phyloP scores from a whole-genome alignment of 2,329 filamentous ascomycete species.

The Diaporthe helianthi region DNA sequence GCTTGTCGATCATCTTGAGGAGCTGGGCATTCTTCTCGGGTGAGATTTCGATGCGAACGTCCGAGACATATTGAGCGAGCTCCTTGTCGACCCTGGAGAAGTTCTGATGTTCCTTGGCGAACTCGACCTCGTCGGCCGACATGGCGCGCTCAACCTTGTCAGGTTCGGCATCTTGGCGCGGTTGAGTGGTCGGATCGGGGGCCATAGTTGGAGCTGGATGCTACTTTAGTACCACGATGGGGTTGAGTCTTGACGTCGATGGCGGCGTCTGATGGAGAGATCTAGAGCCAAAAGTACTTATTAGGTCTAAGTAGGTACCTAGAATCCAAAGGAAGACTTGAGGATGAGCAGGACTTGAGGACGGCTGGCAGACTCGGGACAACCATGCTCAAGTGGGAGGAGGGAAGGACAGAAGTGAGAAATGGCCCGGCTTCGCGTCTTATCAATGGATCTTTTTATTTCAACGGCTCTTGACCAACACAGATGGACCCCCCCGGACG shows the following conservation, averaged over 20 bases:
- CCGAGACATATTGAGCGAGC: slow-evolving; percentile 71
- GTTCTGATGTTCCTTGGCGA: slow-evolving; percentile 55
- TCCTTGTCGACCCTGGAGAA: slow-evolving; percentile 67
- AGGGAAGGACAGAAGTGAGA: neutral
- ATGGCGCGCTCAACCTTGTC: slow-evolving; percentile 32
- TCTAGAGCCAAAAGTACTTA: neutral
- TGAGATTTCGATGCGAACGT: slow-evolving; percentile 62
- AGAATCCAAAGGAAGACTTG: no score
- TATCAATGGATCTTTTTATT: neutral
- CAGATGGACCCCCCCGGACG: neutral
- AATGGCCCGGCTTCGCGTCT: slow-evolving; percentile 2
- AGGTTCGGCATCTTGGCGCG: slow-evolving; percentile 7
- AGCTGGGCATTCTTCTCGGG: slow-evolving; percentile 67
- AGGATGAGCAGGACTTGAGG: neutral
- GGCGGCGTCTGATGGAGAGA: neutral
- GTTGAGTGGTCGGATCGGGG: neutral
- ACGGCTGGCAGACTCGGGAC: slow-evolving; percentile 8
- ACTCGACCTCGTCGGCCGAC: slow-evolving; percentile 44
- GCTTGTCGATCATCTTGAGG: slow-evolving; percentile 69
- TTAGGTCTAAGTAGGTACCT: no score
- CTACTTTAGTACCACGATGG: slow-evolving; percentile 6
- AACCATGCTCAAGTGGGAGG: no score
- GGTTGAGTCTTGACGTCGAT: neutral
- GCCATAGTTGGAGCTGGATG: slow-evolving; percentile 3
- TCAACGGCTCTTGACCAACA: neutral